A percentile compares a stretch with the other conserved stretches of the same genome.
Evolutionary conservation across 106 monocot species (phyloP).

Genomic region (Agapanthus africanus): DNA sequence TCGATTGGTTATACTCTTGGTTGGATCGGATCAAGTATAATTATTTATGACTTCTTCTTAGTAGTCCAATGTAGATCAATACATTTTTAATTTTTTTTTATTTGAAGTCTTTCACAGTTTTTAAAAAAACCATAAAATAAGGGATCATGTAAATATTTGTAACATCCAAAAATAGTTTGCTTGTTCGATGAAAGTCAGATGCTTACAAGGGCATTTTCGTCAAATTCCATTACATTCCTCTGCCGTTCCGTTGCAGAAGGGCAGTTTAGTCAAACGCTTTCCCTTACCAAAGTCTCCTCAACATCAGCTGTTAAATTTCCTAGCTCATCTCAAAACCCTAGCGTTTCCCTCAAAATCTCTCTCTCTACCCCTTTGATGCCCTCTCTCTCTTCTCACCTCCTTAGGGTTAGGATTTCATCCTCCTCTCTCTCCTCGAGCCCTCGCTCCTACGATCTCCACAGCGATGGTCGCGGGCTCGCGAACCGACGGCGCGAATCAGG

Average conservation of each 20-base stretch:
- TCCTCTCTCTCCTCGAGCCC: not conserved
- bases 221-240: no score
- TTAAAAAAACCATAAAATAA: no score
- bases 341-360: slow-evolving; percentile 1
- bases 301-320: not conserved
- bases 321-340: slow-evolving; percentile 5
- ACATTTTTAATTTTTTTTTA: no score
- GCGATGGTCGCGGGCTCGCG: slow-evolving; percentile 33
- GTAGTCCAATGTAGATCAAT: no score
- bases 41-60: no score
- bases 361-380: not conserved
- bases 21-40: no score
- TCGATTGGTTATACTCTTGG: no score
- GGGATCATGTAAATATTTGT: no score
- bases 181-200: no score
- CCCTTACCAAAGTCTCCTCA: not conserved
- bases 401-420: slow-evolving; percentile 5
- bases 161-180: no score
- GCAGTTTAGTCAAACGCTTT: not conserved
- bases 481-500: slow-evolving; percentile 11
- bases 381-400: not conserved
- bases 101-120: no score
- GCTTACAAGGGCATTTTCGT: no score
- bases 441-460: not conserved
- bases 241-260: not conserved